Evolutionary conservation across 106 monocot species (phyloP).

Genomic region (Amphibolis antarctica): DNA sequence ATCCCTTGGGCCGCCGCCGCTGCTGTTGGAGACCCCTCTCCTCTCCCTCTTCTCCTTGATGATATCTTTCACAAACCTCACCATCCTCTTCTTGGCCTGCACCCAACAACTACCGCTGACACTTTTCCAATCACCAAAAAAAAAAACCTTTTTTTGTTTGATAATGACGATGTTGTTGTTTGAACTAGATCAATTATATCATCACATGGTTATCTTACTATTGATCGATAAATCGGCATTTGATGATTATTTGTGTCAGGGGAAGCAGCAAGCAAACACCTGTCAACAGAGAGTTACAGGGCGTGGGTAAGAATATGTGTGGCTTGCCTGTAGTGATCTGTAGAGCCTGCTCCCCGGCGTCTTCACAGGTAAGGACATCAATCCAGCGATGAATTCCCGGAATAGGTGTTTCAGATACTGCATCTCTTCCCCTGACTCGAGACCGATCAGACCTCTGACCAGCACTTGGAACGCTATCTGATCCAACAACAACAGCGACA

Average conservation of each 20-base stretch:
- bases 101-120: no score
- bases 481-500: no score
- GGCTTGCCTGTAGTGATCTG: constrained; percentile 60
- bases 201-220: no score
- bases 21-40: not conserved
- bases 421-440: constrained; percentile 69
- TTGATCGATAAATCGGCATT: no score
- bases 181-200: no score
- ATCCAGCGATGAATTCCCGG: constrained; percentile 76
- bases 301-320: no score
- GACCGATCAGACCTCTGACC: constrained; percentile 66
- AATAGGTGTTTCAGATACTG: constrained; percentile 58
- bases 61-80: constrained; percentile 41
- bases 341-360: constrained; percentile 64
- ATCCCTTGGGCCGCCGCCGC: constrained; percentile 28
- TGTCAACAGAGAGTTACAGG: not conserved
- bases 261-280: not conserved
- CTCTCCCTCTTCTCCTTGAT: constrained; percentile 43
- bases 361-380: constrained; percentile 84
- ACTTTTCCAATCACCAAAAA: no score
- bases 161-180: no score
- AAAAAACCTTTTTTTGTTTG: no score
- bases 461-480: constrained; percentile 90
- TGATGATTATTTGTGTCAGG: not conserved
- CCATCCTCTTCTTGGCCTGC: constrained; percentile 69